Percentiles rank a stretch among this genome's conserved stretches.
These are phyloP conservation scores for Vitis hybrid DNA, from an alignment of 177 flowering plant species.

Conservation along the genomic window DNA sequence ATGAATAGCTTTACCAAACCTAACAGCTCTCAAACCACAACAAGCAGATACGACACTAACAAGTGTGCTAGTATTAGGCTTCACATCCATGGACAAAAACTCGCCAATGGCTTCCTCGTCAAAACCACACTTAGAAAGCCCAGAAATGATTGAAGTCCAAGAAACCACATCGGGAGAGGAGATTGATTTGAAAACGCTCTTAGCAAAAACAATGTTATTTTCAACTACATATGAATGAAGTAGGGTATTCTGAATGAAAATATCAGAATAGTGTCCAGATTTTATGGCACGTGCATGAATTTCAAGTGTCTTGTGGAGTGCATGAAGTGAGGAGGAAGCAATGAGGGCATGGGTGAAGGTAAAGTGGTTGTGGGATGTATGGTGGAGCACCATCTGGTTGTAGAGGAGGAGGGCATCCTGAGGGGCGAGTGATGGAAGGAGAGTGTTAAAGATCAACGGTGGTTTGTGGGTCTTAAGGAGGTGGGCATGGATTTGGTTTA, in stretches of 20 bases:
- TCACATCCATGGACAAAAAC: conserved; percentile 25
- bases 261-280: conserved; percentile 29
- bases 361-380: conserved; percentile 35
- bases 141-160: conserved; percentile 34
- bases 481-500: conserved; percentile 34
- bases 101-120: conserved; percentile 21
- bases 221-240: conserved; percentile 23
- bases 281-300: conserved; percentile 31
- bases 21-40: conserved; percentile 16
- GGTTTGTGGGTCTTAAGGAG: conserved; percentile 22
- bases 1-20: conserved; percentile 22
- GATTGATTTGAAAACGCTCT: conserved; percentile 16
- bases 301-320: conserved; percentile 24
- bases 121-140: conserved; percentile 27
- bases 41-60: conserved; percentile 27
- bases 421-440: conserved; percentile 25
- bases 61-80: conserved; percentile 22
- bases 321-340: conserved; percentile 23
- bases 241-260: conserved; percentile 35
- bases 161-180: conserved; percentile 28
- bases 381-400: conserved; percentile 31
- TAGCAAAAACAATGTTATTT: conserved; percentile 20
- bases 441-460: conserved; percentile 26
- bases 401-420: conserved; percentile 31
- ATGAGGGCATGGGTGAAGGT: conserved; percentile 39